A percentile compares a stretch with the other conserved stretches of the same genome.
Conservation (phyloP, 768 basidiomycete species). For the Paxillus ammoniavirescens region DNA sequence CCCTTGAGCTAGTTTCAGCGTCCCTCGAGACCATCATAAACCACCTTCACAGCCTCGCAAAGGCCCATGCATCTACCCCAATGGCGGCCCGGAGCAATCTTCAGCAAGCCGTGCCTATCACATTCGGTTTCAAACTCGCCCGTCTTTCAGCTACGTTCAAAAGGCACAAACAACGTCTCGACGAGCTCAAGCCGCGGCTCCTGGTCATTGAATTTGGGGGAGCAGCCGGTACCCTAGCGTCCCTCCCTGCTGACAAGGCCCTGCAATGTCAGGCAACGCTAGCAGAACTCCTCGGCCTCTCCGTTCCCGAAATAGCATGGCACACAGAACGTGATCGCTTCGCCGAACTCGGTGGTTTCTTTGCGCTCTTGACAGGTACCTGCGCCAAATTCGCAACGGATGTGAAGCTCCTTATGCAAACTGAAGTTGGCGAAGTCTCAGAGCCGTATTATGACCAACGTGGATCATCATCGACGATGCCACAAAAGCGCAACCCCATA, state of each 20-base stretch:
- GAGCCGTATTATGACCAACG: conserved; percentile 44
- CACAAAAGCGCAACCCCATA: conserved; percentile 49
- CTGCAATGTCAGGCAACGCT: conserved; percentile 25
- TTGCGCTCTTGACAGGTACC: conserved; percentile 43
- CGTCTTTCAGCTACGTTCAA: conserved; percentile 43
- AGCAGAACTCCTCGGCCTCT: conserved; percentile 16
- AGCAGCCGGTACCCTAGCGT: conserved; percentile 45
- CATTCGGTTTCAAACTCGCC: conserved; percentile 47
- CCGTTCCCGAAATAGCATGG: conserved; percentile 32
- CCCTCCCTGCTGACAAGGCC: conserved; percentile 37
- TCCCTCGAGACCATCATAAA: conserved; percentile 30
- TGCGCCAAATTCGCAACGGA: conserved; percentile 47
- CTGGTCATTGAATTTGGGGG: conserved; percentile 45
- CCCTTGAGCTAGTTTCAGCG: conserved; percentile 32
- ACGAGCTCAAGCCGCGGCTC: conserved; percentile 36
- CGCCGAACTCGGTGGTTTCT: conserved; percentile 42
- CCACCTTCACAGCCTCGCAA: conserved; percentile 29
- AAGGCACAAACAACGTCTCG: conserved; percentile 38
- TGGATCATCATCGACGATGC: conserved; percentile 50
- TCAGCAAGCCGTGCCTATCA: conserved; percentile 48
- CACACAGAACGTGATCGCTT: conserved; percentile 45
- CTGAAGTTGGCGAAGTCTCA: conserved; percentile 44
- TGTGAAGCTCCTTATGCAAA: conserved; percentile 47
- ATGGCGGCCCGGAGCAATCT: conserved; percentile 49
- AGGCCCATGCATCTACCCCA: conserved; percentile 35